Base-by-base conservation (phyloP, 2,329 filamentous ascomycete genomes). In the Aspergillus glaucus region DNA sequence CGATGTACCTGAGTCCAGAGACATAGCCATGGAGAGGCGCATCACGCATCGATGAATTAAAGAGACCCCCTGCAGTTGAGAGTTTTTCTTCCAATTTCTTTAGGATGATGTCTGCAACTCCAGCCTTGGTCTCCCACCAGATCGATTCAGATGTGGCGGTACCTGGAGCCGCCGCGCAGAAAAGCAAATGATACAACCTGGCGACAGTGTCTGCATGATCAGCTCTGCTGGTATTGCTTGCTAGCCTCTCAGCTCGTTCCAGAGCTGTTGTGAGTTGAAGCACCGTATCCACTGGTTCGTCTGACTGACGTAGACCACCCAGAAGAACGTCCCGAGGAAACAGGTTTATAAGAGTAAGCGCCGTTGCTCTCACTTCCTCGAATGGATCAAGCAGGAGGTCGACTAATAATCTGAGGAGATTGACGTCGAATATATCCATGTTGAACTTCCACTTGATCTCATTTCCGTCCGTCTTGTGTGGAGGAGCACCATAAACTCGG, bases 191-290 rank as follows among this genome's bases (percentile, higher is more conserved):
- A 52, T 85, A 86, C 2, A 85, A 76, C 46, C 88, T 83, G 30
- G 91, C 92, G 43, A 93, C 84, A 8, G 92, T 92, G 68, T 98
- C 92, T 1, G 91, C 90, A 65, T 95, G 88, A 63, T 97, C 91
- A 10, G 90, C 92, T 52, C 93, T 80, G 19, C 88, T 88, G 4
- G 89, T 95, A 14, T 63, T 66, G 48, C 68, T 70, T 43, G 69
- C 70, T 37, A 69, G 53, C n/a, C 53, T 54, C 49, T 71, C 69
- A 12, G 67, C 68, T 50, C 62, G 62, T 19, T 52, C 43, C 21
- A 72, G 39, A 14, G 68, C 69, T 34, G 60, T 54, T 3, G 62
- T 56, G 43, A 72, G 43, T 21, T 61, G 59, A 37, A 58, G 57
- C 4, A 50, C 53, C 2, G 50, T 43, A 6, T 62, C 56, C 1